A percentile compares a stretch with the other conserved stretches of the same genome.
Conservation (phyloP, 257 asterid species). For the Cruciata laevipes region DNA sequence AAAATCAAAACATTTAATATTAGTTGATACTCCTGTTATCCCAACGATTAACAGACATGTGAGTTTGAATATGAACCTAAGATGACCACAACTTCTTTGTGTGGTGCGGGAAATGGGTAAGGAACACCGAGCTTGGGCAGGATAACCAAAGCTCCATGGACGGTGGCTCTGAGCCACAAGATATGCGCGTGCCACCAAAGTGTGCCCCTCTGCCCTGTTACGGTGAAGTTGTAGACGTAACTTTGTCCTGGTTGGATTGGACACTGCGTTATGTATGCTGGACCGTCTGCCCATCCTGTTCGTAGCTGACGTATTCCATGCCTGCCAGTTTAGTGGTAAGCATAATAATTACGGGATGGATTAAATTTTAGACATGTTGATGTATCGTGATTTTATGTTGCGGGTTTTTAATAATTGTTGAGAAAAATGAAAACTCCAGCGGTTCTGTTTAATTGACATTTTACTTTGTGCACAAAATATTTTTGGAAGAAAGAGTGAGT, state of each 20-base stretch:
- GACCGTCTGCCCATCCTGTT: conserved; percentile 42
- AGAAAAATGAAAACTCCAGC: too few relatives aligned
- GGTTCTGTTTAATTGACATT: too few relatives aligned
- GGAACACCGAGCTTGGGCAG: conserved; percentile 27
- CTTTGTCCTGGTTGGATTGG: conserved; percentile 33
- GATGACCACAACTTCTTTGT: conserved; percentile 23
- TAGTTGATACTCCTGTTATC: neutral
- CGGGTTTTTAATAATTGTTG: too few relatives aligned
- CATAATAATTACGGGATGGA: too few relatives aligned
- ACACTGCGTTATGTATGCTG: conserved; percentile 35
- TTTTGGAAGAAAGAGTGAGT: too few relatives aligned
- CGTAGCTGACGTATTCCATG: conserved; percentile 33
- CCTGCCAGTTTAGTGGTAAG: conserved; percentile 15
- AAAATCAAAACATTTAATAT: neutral
- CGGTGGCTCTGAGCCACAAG: conserved; percentile 41
- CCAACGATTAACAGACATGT: neutral
- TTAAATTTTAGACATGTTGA: too few relatives aligned
- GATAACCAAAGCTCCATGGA: conserved; percentile 33
- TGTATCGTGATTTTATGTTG: too few relatives aligned
- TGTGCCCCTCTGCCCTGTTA: conserved; percentile 34
- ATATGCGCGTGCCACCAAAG: conserved; percentile 41
- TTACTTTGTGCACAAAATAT: too few relatives aligned
- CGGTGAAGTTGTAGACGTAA: conserved; percentile 30
- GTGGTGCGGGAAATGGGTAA: conserved; percentile 31
- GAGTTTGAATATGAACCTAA: conserved; percentile 18